A percentile compares a stretch with the other conserved stretches of the same genome.
These are phyloP conservation scores for Cladosporium sp. DNA, from an alignment of 2,329 filamentous ascomycete species.

Conservation along the genomic window DNA sequence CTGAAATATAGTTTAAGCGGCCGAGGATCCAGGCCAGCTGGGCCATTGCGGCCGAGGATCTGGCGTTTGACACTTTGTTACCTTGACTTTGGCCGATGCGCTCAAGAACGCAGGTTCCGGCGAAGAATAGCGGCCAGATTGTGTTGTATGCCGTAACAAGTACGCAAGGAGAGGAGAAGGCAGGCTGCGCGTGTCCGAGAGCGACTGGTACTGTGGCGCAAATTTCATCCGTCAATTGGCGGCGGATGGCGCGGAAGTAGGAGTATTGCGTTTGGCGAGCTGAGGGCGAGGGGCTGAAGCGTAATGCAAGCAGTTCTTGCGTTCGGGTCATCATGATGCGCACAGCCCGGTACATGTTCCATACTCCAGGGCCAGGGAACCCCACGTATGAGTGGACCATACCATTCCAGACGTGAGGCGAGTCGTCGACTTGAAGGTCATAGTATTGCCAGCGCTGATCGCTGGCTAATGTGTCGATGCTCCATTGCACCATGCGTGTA, in stretches of 20 bases:
- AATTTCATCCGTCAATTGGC: constrained; percentile 30
- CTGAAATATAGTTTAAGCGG: constrained; percentile 27
- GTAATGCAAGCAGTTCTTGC: constrained; percentile 24
- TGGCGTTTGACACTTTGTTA: background rate
- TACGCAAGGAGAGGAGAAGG: constrained; percentile 21
- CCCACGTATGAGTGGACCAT: constrained; percentile 23
- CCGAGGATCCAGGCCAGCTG: constrained; percentile 30
- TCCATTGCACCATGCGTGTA: constrained; percentile 26
- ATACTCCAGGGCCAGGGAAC: constrained; percentile 20
- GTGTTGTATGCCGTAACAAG: constrained; percentile 27
- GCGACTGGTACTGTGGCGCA: constrained; percentile 24
- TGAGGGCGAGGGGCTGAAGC: constrained; percentile 15
- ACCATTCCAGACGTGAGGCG: constrained; percentile 29
- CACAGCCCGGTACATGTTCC: constrained; percentile 26
- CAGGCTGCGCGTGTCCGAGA: constrained; percentile 26
- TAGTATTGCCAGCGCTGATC: constrained; percentile 24
- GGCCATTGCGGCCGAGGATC: constrained; percentile 20
- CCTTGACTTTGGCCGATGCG: constrained; percentile 18
- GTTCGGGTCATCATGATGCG: constrained; percentile 29
- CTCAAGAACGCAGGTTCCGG: constrained; percentile 29
- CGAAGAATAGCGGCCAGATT: constrained; percentile 34
- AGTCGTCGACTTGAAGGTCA: constrained; percentile 25
- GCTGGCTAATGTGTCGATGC: constrained; percentile 17
- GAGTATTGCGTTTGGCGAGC: constrained; percentile 6
- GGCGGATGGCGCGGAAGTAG: constrained; percentile 25